Conservation (phyloP, 345 rosid genomes). For the Raphanus sativus region DNA sequence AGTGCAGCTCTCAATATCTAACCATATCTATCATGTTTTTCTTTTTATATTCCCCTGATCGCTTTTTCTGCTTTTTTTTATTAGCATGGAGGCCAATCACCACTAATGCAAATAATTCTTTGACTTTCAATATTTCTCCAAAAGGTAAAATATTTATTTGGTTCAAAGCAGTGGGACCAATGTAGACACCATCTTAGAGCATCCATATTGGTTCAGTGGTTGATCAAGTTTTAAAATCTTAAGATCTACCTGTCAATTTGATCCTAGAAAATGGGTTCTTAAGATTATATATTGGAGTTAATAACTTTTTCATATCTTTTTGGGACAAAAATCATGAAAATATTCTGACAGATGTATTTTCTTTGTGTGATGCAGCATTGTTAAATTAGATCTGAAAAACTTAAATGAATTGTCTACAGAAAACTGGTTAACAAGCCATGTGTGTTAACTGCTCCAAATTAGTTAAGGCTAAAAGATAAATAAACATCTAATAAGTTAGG, state of each 20-base stretch:
- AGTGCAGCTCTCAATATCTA: not conserved
- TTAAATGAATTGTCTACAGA: too few relatives aligned
- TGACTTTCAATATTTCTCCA: slow-evolving; percentile 30
- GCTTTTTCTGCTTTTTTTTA: slow-evolving; percentile 18
- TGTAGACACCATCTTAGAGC: not conserved
- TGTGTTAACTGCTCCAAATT: not conserved
- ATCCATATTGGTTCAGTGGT: not conserved
- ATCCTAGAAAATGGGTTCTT: not conserved
- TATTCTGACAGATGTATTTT: not conserved
- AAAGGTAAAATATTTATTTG: slow-evolving; percentile 20
- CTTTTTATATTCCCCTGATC: slow-evolving; percentile 24
- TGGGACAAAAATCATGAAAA: not conserved
- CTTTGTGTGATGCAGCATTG: not conserved
- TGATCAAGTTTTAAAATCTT: not conserved
- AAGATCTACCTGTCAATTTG: not conserved
- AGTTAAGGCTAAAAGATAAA: not conserved
- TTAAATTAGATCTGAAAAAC: too few relatives aligned
- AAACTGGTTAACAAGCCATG: not conserved
- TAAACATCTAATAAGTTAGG: not conserved
- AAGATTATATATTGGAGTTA: not conserved
- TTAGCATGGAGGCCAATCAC: slow-evolving; percentile 38
- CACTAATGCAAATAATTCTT: slow-evolving; percentile 21
- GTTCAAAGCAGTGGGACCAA: slow-evolving; percentile 30
- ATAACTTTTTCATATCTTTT: not conserved
- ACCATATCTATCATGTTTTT: slow-evolving; percentile 13